phyloP scores from a whole-genome alignment of 805 yeast species.

The Cyberlindnera japonica region DNA sequence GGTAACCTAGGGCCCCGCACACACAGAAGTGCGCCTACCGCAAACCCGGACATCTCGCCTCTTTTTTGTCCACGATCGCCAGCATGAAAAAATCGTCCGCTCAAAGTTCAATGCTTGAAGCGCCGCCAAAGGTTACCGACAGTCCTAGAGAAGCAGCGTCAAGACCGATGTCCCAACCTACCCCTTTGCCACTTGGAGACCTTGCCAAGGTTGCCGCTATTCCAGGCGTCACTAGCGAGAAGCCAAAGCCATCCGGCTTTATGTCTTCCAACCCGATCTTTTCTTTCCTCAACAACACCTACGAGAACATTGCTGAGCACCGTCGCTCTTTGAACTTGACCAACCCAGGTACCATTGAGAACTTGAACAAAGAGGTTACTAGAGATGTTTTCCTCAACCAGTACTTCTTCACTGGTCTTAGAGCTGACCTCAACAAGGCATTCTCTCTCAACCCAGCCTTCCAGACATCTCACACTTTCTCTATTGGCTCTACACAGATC shows the following conservation, averaged over 20 bases:
- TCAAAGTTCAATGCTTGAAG: not conserved
- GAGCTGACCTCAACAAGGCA: constrained; percentile 94
- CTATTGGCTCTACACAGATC: constrained; percentile 78
- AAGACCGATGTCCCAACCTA: constrained; percentile 30
- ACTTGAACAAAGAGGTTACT: constrained; percentile 87
- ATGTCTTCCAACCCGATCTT: constrained; percentile 85
- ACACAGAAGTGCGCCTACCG: constrained; percentile 4
- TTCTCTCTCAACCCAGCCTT: constrained; percentile 89
- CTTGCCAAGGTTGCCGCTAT: constrained; percentile 59
- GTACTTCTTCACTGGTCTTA: constrained; percentile 88
- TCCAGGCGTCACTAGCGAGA: constrained; percentile 52
- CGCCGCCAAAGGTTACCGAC: not conserved
- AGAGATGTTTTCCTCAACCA: constrained; percentile 90
- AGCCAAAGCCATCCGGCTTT: constrained; percentile 52
- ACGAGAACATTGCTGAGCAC: constrained; percentile 67
- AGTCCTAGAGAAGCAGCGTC: not conserved
- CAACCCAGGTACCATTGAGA: constrained; percentile 95
- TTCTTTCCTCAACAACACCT: constrained; percentile 72
- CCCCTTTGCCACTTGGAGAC: constrained; percentile 55
- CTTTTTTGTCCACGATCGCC: constrained; percentile 1
- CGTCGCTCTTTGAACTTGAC: constrained; percentile 76
- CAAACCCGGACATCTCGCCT: constrained; percentile 1
- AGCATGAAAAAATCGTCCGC: constrained; percentile 12
- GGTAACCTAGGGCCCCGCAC: too few relatives aligned
- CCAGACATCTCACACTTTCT: constrained; percentile 93